Conservation (phyloP, 75 land plant genomes). For the Cupressus sempervirens region DNA sequence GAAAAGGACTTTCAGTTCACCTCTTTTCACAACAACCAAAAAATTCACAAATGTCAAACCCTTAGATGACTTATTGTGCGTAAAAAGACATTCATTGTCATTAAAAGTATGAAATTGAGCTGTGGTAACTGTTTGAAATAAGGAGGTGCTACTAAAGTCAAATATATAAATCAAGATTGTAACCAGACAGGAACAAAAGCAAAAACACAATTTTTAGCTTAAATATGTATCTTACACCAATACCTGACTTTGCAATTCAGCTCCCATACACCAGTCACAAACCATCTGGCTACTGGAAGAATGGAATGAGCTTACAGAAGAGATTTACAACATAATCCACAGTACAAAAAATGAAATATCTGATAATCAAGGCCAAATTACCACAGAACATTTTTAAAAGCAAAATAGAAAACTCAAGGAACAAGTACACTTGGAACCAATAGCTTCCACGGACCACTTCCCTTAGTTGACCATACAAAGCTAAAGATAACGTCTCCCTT, state of each 20-base stretch:
- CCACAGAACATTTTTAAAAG: neutral
- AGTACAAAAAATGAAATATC: neutral
- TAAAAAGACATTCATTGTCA: neutral
- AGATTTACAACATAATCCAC: neutral
- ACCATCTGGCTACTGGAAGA: neutral
- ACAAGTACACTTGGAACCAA: neutral
- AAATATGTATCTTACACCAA: neutral
- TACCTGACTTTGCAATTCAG: neutral
- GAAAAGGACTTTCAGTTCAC: neutral
- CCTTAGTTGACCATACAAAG: neutral
- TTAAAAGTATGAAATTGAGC: neutral
- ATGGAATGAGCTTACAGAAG: neutral
- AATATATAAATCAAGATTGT: neutral
- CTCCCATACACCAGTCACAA: neutral
- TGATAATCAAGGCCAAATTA: neutral
- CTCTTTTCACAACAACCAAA: neutral
- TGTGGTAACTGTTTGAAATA: neutral
- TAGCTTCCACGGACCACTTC: neutral
- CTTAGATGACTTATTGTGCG: neutral
- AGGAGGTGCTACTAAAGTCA: neutral
- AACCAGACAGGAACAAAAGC: neutral
- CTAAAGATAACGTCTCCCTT: neutral
- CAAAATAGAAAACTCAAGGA: neutral
- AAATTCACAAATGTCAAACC: neutral
- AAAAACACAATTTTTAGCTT: neutral